Evolutionary conservation across 805 yeast genomes (phyloP).

Genomic region (Yarrowia sp.): DNA sequence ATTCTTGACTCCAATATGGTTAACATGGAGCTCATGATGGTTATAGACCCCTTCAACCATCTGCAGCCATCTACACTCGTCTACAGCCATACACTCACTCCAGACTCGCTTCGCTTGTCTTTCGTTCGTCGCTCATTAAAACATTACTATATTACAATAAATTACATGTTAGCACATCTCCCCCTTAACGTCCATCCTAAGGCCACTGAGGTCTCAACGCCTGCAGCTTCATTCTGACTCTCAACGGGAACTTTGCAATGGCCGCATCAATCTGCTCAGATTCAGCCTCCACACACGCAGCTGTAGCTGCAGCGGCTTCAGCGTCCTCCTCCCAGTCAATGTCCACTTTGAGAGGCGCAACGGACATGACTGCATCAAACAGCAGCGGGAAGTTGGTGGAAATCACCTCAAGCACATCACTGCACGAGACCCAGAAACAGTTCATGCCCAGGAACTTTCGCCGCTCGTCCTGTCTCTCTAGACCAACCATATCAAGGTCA

Average conservation of each 20-base stretch:
- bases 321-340: slow-evolving; percentile 25
- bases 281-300: slow-evolving; percentile 13
- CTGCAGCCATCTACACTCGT: background rate
- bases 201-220: slow-evolving; percentile 20
- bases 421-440: slow-evolving; percentile 24
- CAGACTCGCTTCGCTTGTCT: too few relatives aligned
- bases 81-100: background rate
- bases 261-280: slow-evolving; percentile 14
- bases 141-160: slow-evolving; percentile 25
- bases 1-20: too few relatives aligned
- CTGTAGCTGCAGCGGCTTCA: background rate
- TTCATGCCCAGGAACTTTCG: slow-evolving; percentile 24
- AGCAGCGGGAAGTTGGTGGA: background rate
- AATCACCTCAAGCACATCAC: slow-evolving; percentile 13
- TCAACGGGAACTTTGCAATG: slow-evolving; percentile 8
- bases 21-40: too few relatives aligned
- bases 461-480: slow-evolving; percentile 13
- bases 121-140: too few relatives aligned
- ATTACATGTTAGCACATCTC: slow-evolving; percentile 21
- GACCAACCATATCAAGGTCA: background rate
- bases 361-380: slow-evolving; percentile 17
- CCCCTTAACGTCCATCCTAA: background rate
- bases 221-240: slow-evolving; percentile 20
- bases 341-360: slow-evolving; percentile 13
- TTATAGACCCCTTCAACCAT: too few relatives aligned